Base-by-base conservation (phyloP, 371 early-diverging fungal genomes). In the Lichtheimia ornata region DNA sequence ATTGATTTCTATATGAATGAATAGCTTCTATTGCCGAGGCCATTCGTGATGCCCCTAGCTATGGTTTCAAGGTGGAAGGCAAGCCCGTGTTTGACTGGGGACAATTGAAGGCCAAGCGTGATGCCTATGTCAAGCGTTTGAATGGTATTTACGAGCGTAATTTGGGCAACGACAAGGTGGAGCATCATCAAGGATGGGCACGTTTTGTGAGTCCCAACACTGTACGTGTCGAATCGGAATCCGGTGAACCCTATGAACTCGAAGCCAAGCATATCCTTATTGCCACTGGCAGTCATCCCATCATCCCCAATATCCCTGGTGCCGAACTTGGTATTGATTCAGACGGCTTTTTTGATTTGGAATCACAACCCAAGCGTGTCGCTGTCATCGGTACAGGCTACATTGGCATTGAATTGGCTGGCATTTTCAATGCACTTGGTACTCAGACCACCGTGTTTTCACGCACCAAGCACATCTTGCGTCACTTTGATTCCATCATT, bases 371-470 rank as follows among this genome's bases (percentile, higher is more conserved):
- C 53, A 91, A 94, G 77, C 88, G 91, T 63, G 95, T 97, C 13
- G 89, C 93, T 17, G 94, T 94, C 24, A 85, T 94, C 30, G 95
- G 91, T 50, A 85, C 92, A 9, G 94, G 94, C 3, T 85, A 99
- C 75, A 99, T 99, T 74, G 98, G 95, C 54, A 79, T 98, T 50
- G 99, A 99, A 74, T 82, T 98, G 22, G 97, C 98, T 4, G 97
- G 97, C 44, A 92, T 99, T 59, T 94, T 99, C 76, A 81, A 91
- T 56, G 76, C 91, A 35, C 81, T 96, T 47, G 98, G 98, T 17
- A 78, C 93, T n/a, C 79, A 97, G 35, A 93, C 93, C 35, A 90
- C 88, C 40, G 80, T 98, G 24, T 89, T 95, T 66, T 90, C 93
- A 42, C 92, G 99, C 59, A 86, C 94, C 41, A 71, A 82, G 62